Conservation (phyloP, 345 rosid species). For the Populus ilicifolia region DNA sequence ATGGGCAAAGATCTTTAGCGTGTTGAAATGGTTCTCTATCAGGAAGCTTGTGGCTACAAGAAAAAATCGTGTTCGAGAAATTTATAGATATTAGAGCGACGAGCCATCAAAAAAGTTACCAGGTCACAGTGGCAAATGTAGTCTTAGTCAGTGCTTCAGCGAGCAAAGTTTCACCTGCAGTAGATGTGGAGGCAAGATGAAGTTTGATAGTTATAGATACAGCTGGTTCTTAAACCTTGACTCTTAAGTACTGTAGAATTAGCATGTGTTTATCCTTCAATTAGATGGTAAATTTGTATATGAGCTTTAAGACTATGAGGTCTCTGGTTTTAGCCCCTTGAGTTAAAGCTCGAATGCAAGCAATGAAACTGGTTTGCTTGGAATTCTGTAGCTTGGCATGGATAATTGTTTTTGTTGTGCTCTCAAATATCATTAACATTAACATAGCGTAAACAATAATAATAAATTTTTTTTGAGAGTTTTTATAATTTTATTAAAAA, state of each 20-base stretch:
- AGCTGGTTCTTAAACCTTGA: conserved; percentile 2
- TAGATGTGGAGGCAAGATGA: conserved; percentile 12
- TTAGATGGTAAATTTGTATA: conserved; percentile 19
- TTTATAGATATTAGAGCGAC: conserved; percentile 30
- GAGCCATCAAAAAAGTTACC: not conserved
- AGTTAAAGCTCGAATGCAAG: conserved; percentile 11
- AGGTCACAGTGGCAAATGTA: not conserved
- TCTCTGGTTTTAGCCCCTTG: conserved; percentile 7
- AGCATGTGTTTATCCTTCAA: not conserved
- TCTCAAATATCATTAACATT: no score
- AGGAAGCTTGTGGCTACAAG: conserved; percentile 46
- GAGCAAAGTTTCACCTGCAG: conserved; percentile 20
- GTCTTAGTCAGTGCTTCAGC: conserved; percentile 13
- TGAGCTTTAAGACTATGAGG: conserved; percentile 10
- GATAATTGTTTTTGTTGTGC: not conserved
- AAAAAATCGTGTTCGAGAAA: conserved; percentile 28
- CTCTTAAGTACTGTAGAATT: not conserved
- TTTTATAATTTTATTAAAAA: accelerated
- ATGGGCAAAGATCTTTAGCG: conserved; percentile 82
- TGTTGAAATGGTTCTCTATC: conserved; percentile 73
- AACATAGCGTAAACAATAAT: no score
- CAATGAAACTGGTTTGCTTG: not conserved
- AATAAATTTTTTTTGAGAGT: no score
- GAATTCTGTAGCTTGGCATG: conserved; percentile 6
- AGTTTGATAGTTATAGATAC: conserved; percentile 9